A percentile compares a stretch with the other conserved stretches of the same genome.
Evolutionary conservation across 73 alveolate species (phyloP).

Genomic region (Blepharisma japonicum): DNA sequence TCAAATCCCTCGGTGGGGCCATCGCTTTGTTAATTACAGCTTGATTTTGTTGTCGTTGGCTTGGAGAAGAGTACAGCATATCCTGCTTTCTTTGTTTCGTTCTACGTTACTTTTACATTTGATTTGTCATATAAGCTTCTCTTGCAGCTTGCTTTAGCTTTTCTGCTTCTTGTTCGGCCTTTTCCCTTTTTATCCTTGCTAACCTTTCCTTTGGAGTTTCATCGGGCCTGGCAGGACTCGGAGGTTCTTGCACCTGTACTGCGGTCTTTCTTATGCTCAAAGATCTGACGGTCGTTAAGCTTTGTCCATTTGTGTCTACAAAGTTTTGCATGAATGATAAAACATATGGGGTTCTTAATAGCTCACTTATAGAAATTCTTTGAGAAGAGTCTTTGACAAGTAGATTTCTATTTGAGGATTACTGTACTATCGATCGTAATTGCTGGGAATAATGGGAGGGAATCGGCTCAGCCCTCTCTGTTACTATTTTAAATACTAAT

Average conservation of each 20-base stretch:
- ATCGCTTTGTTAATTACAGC: not conserved
- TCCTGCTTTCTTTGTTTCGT: conserved; percentile 41
- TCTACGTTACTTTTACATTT: conserved; percentile 10
- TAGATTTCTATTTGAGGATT: conserved; percentile 18
- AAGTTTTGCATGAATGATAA: conserved; percentile 57
- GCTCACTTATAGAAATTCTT: conserved; percentile 62
- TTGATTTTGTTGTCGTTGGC: conserved; percentile 25
- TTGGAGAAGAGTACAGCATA: conserved; percentile 37
- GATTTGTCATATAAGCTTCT: conserved; percentile 34
- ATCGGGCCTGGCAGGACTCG: conserved; percentile 1
- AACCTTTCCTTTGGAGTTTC: conserved; percentile 52
- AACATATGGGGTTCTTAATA: conserved; percentile 53
- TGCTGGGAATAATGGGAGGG: conserved; percentile 78
- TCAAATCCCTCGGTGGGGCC: not conserved
- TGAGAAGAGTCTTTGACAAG: conserved; percentile 59
- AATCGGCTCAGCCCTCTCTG: conserved; percentile 81
- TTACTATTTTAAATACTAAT: conserved; percentile 76
- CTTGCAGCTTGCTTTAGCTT: conserved; percentile 34
- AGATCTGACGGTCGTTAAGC: conserved; percentile 13
- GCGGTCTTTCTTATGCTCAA: conserved; percentile 22
- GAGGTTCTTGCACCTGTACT: conserved; percentile 35
- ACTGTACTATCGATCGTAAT: conserved; percentile 48
- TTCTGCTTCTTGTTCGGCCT: conserved; percentile 40
- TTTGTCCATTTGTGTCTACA: conserved; percentile 41
- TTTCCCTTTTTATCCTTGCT: conserved; percentile 38